Base-by-base conservation (phyloP, 2,329 filamentous ascomycete genomes). In the Lachnellula cervina region DNA sequence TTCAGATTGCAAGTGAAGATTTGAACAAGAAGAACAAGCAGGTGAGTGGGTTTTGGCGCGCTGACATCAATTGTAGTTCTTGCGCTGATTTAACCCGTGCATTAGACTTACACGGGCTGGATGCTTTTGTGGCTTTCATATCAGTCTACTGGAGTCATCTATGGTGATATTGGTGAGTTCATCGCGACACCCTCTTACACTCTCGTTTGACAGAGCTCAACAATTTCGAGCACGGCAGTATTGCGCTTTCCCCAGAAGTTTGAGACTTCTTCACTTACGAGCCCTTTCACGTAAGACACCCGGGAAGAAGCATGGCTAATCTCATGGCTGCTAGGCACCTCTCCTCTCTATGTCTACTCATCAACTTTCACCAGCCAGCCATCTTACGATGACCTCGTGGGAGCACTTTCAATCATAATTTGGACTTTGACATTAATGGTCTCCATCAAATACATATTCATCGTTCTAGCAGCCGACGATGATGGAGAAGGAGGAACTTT, bases 401-500 rank as follows among this genome's bases (percentile, higher is more conserved):
- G 85, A 47, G 84, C 81, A 0, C 72, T 88, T 1, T 88, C 85
- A 3, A 77, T 89, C 44, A 81, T 89, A 58, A 80, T 89, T 46
- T 89, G 85, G 86, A 80, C 83, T 0, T 70, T 89, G 35, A 86
- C 82, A 23, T 72, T 88, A 58, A 86, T 89, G 71, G 84, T 89
- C 37, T 87, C 83, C 0, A 62, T 87, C 56, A 89, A 89, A 71
- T 89, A 89, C 65, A 76, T 84, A 40, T 74, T 86, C 58, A 80
- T 89, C 65, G 80, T 89, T 38, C 71, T 89, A 5, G 74, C 73
- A 35, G 86, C 86, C 51, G 85, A 88, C 67, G 84, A 89, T 59
- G 84, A 88, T 65, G 86, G 86, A 45, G 84, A 89, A 65, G 86
- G 86, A 28, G 86, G 86, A 32, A 88, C 84, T 0, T 88, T 88